Evolutionary conservation across 2,329 filamentous ascomycete species (phyloP).

Genomic region (Graphilbum sp.): DNA sequence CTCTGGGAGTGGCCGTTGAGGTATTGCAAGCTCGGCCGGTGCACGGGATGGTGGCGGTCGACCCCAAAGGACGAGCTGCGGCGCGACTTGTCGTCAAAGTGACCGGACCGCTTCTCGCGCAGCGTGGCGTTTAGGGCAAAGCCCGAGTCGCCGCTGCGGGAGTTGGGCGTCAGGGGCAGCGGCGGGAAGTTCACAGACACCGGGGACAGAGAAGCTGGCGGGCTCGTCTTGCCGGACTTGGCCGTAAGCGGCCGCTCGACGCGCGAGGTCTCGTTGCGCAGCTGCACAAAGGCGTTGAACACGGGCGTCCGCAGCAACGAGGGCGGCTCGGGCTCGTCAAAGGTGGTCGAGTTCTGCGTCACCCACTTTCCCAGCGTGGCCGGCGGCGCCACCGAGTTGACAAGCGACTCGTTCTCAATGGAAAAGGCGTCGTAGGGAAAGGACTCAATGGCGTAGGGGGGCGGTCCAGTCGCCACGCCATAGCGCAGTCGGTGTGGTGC

Average conservation of each 20-base stretch:
- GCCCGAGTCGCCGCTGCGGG: conserved; percentile 68
- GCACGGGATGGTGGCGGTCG: conserved; percentile 49
- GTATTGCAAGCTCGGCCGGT: conserved; percentile 60
- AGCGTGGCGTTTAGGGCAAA: conserved; percentile 75
- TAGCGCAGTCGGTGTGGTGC: conserved; percentile 80
- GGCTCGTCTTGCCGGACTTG: conserved; percentile 41
- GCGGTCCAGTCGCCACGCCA: conserved; percentile 75
- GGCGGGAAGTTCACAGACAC: conserved; percentile 63
- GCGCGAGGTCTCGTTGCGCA: conserved; percentile 48
- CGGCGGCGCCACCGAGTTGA: conserved; percentile 51
- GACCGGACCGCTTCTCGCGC: conserved; percentile 84
- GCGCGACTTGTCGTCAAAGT: conserved; percentile 70
- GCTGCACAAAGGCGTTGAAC: conserved; percentile 81
- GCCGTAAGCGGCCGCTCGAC: conserved; percentile 66
- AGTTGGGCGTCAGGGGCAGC: conserved; percentile 62
- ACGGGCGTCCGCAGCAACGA: conserved; percentile 44
- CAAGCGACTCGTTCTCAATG: conserved; percentile 69
- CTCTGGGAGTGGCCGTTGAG: conserved; percentile 40
- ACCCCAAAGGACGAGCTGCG: conserved; percentile 87
- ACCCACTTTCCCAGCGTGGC: conserved; percentile 75
- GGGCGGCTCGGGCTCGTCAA: conserved; percentile 48
- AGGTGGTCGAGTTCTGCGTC: conserved; percentile 75
- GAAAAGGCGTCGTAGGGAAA: conserved; percentile 84
- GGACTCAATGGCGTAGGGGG: conserved; percentile 81
- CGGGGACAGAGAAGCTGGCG: conserved; percentile 54